Evolutionary conservation across 2,329 filamentous ascomycete species (phyloP).

Genomic region (Alternaria ethzedia): DNA sequence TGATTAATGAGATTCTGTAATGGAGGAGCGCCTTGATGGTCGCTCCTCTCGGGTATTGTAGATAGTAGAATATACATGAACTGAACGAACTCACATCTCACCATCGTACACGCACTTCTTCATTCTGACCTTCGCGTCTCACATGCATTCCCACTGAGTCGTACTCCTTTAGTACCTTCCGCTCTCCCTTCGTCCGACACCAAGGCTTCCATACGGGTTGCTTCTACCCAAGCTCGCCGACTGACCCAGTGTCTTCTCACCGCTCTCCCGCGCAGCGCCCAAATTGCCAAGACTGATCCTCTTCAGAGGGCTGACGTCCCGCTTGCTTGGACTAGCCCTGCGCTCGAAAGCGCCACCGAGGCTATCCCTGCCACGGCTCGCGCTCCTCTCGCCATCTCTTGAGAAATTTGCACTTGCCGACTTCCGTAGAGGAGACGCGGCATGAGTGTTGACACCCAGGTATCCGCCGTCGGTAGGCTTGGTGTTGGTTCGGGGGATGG

Average conservation of each 20-base stretch:
- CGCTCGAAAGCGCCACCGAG: slow-evolving; percentile 33
- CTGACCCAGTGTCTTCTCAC: slow-evolving; percentile 19
- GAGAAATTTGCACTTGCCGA: slow-evolving; percentile 66
- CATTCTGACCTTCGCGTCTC: background rate
- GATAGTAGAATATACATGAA: slow-evolving; percentile 1
- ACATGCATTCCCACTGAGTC: background rate
- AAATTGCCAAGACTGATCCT: slow-evolving; percentile 47
- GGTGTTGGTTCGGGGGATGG: slow-evolving; percentile 58
- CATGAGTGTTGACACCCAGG: slow-evolving; percentile 79
- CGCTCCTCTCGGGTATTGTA: slow-evolving; percentile 3
- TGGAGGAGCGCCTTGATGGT: background rate
- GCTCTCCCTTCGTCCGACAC: slow-evolving; percentile 37
- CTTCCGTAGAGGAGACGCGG: slow-evolving; percentile 83
- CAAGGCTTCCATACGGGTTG: slow-evolving; percentile 32
- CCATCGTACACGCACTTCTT: background rate
- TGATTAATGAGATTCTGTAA: background rate
- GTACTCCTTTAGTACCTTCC: slow-evolving; percentile 22
- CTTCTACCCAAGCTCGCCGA: slow-evolving; percentile 26
- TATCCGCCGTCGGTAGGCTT: slow-evolving; percentile 69
- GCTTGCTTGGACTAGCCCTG: slow-evolving; percentile 43
- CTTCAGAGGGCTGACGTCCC: slow-evolving; percentile 54
- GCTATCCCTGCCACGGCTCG: slow-evolving; percentile 21
- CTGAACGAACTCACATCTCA: background rate
- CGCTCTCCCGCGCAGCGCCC: slow-evolving; percentile 3
- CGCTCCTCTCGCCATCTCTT: slow-evolving; percentile 34